Percentiles rank a stretch among this genome's conserved stretches.
Evolutionary conservation across 2,329 filamentous ascomycete genomes (phyloP).

Genomic region (Aspergillus pseudotamarii): DNA sequence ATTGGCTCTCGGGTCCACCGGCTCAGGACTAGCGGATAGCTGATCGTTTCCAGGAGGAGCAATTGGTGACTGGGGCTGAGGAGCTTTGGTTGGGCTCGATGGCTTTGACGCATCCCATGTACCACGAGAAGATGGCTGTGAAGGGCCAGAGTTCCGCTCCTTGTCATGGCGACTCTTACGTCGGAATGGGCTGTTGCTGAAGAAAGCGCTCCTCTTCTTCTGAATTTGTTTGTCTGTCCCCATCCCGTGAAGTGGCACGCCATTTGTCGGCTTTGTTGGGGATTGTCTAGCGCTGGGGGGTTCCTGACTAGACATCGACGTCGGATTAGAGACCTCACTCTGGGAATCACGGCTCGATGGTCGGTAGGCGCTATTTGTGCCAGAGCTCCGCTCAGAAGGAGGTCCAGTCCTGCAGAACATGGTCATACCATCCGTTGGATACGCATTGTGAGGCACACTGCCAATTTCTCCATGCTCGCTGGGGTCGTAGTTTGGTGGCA

Average conservation of each 20-base stretch:
- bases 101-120: constrained; percentile 55
- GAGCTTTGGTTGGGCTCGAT: constrained; percentile 48
- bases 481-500: constrained; percentile 52
- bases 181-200: constrained; percentile 90
- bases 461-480: constrained; percentile 68
- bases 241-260: constrained; percentile 45
- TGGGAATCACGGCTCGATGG: constrained; percentile 85
- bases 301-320: constrained; percentile 85
- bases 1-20: constrained; percentile 87
- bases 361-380: constrained; percentile 64
- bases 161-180: constrained; percentile 85
- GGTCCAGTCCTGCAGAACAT: constrained; percentile 86
- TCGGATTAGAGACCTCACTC: constrained; percentile 88
- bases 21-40: constrained; percentile 69
- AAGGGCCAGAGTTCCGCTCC: constrained; percentile 47
- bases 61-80: constrained; percentile 21
- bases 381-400: constrained; percentile 69
- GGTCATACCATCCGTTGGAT: constrained; percentile 94
- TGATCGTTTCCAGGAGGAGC: constrained; percentile 23
- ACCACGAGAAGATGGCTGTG: constrained; percentile 50
- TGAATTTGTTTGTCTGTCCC: constrained; percentile 67
- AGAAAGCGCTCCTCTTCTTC: constrained; percentile 80
- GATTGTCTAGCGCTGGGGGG: constrained; percentile 73
- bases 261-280: constrained; percentile 63
- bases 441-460: constrained; percentile 84